Conservation (phyloP, 768 basidiomycete genomes). For the Boletus fagicola region DNA sequence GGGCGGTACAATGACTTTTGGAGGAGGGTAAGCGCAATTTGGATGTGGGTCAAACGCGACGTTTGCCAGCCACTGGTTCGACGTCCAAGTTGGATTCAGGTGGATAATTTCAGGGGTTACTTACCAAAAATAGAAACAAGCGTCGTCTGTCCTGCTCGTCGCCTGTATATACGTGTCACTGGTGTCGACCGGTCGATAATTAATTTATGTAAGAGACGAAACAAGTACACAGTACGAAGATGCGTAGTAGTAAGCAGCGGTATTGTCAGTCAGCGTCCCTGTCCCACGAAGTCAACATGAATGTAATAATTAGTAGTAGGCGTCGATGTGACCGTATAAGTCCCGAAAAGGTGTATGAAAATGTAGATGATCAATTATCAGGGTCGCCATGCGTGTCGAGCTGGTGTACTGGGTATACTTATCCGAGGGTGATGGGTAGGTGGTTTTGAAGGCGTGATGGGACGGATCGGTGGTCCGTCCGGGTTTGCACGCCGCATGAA, state of each 20-base stretch:
- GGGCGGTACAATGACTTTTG: not conserved
- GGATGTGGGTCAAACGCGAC: not conserved
- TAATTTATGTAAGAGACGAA: conserved; percentile 21
- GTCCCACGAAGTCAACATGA: conserved; percentile 30
- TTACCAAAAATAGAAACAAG: conserved; percentile 15
- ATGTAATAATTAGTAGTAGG: conserved; percentile 29
- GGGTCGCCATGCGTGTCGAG: conserved; percentile 66
- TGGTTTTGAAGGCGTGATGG: conserved; percentile 66
- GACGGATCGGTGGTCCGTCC: conserved; percentile 50
- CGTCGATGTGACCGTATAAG: conserved; percentile 12
- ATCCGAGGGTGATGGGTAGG: conserved; percentile 44
- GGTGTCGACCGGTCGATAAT: not conserved
- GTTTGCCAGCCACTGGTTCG: too few relatives aligned
- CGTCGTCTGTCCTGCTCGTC: too few relatives aligned
- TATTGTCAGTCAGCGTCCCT: conserved; percentile 27
- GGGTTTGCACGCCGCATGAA: conserved; percentile 79
- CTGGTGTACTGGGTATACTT: conserved; percentile 43
- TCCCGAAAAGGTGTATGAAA: conserved; percentile 19
- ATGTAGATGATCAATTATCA: conserved; percentile 33
- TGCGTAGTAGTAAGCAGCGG: conserved; percentile 20
- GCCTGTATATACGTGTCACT: too few relatives aligned
- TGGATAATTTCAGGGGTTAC: conserved; percentile 3
- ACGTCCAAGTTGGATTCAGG: too few relatives aligned
- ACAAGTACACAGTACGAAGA: conserved; percentile 28
- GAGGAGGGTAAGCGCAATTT: not conserved